Evolutionary conservation across 176 grass and related monocot species (phyloP).

Genomic region (Oryza nivara): DNA sequence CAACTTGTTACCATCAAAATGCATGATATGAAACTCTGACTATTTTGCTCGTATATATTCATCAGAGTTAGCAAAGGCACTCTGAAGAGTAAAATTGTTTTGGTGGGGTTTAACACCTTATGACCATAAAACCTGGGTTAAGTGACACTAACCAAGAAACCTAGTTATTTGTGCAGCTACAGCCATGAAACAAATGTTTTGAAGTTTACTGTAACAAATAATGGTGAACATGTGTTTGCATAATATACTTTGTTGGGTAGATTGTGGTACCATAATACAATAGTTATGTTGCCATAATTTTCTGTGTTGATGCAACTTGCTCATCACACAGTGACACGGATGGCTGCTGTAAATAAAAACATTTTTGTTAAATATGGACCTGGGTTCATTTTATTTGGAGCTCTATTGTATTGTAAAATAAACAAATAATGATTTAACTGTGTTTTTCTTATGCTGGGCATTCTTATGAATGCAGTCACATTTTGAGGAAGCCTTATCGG

Average conservation of each 20-base stretch:
- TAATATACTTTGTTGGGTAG: neutral
- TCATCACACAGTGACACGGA: neutral
- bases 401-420: neutral
- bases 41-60: neutral
- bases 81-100: neutral
- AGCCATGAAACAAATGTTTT: neutral
- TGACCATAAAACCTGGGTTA: neutral
- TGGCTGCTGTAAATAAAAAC: neutral
- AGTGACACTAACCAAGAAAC: neutral
- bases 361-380: neutral
- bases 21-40: neutral
- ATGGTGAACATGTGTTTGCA: neutral
- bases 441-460: conserved; percentile 43
- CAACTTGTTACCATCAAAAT: too few relatives aligned
- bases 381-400: conserved; percentile 4
- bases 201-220: conserved; percentile 1
- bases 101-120: neutral
- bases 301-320: neutral
- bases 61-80: neutral
- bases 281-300: conserved; percentile 6
- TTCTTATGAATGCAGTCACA: conserved; percentile 68
- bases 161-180: neutral
- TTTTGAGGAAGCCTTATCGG: conserved; percentile 92
- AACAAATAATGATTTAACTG: neutral
- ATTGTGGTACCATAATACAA: neutral